Conservation (phyloP, 192 early-diverging fungal genomes). For the Entomortierella beljakovae region DNA sequence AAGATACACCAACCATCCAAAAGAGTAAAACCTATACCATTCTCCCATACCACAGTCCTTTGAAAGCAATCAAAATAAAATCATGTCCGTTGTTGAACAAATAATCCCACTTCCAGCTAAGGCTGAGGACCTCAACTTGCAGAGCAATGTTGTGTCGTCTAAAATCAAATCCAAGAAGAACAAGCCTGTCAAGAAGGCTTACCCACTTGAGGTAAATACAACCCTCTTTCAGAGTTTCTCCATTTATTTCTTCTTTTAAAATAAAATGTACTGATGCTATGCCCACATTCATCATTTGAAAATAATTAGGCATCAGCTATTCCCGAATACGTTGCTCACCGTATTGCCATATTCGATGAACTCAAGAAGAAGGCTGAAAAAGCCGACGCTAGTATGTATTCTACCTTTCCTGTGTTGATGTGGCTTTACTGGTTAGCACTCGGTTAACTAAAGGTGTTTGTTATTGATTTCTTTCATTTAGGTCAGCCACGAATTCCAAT, state of each 20-base stretch:
- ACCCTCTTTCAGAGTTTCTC: not conserved
- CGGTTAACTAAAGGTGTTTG: no score
- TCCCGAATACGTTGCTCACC: conserved; percentile 82
- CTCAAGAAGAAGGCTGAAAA: conserved; percentile 43
- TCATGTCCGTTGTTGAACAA: conserved; percentile 8
- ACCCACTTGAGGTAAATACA: conserved; percentile 22
- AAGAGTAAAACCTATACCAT: not conserved
- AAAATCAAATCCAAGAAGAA: conserved; percentile 24
- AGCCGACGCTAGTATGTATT: conserved; percentile 26
- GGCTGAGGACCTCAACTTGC: not conserved
- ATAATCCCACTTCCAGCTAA: not conserved
- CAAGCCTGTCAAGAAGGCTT: conserved; percentile 5
- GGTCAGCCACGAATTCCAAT: conserved; percentile 80
- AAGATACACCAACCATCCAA: no score
- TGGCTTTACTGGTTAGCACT: no score
- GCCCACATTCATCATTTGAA: not conserved
- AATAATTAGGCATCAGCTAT: conserved; percentile 63
- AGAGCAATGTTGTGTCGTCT: not conserved
- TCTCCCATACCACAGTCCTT: not conserved
- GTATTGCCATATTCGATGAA: conserved; percentile 61
- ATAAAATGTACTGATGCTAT: not conserved
- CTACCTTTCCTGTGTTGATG: not conserved
- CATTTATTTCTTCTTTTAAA: not conserved
- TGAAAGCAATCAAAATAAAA: not conserved
- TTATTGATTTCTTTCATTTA: conserved; percentile 20